These are phyloP conservation scores for Phialophora expanda DNA, from an alignment of 2,329 filamentous ascomycete species.

Conservation along the genomic window DNA sequence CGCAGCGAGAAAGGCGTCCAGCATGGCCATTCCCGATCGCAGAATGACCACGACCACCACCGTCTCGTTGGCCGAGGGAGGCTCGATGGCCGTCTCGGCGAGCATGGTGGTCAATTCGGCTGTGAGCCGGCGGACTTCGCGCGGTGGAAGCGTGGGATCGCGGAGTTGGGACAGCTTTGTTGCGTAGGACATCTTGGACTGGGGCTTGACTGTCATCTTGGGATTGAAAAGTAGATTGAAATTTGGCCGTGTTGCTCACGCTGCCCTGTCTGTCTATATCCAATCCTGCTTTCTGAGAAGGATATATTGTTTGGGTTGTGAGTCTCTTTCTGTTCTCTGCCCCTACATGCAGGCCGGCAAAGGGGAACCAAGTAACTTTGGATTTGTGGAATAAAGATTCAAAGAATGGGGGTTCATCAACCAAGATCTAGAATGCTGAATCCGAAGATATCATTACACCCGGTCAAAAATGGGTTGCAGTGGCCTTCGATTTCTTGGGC, in stretches of 20 bases:
- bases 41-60: slow-evolving; percentile 46
- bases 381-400: slow-evolving; percentile 3
- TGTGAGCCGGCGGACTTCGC: slow-evolving; percentile 38
- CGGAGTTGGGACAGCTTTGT: slow-evolving; percentile 19
- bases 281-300: too few species aligned
- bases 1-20: slow-evolving; percentile 44
- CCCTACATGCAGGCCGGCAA: too few species aligned
- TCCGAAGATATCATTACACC: too few species aligned
- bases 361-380: background rate
- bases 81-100: slow-evolving; percentile 36
- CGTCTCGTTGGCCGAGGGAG: slow-evolving; percentile 32
- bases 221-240: background rate
- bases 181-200: slow-evolving; percentile 8
- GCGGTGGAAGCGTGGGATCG: slow-evolving; percentile 28
- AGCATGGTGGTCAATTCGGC: slow-evolving; percentile 40
- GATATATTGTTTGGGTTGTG: too few species aligned
- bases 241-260: slow-evolving; percentile 3
- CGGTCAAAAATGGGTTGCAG: too few species aligned
- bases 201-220: slow-evolving; percentile 11
- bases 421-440: too few species aligned
- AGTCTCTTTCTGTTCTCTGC: too few species aligned
- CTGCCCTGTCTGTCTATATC: background rate
- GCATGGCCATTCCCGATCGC: slow-evolving; percentile 49
- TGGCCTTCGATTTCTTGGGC: too few species aligned
- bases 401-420: background rate